A percentile compares a stretch with the other conserved stretches of the same genome.
Conservation (phyloP, 257 asterid genomes). For the Leptodermis oblonga region DNA sequence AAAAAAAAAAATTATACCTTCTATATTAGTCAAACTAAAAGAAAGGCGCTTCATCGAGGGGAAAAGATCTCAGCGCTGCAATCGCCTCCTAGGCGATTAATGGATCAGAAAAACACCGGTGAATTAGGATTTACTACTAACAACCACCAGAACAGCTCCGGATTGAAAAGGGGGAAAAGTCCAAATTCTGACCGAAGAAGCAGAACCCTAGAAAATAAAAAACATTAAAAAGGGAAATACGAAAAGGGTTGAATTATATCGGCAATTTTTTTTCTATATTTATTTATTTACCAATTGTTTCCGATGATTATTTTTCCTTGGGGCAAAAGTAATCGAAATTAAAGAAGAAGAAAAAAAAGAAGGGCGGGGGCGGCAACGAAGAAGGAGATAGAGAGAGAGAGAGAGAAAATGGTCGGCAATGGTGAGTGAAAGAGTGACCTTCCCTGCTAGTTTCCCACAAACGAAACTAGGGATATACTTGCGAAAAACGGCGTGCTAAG, state of each 20-base stretch:
- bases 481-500: no score
- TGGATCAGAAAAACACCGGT: neutral
- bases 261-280: no score
- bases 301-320: constrained; percentile 9
- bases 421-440: no score
- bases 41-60: constrained; percentile 4
- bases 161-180: neutral
- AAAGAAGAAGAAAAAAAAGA: neutral
- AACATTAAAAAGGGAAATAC: no score
- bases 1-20: constrained; percentile 5
- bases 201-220: no score
- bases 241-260: no score
- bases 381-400: no score
- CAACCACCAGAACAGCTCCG: neutral
- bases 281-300: neutral
- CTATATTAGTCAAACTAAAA: neutral
- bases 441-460: constrained; percentile 12
- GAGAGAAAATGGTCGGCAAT: constrained; percentile 18
- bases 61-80: constrained; percentile 12
- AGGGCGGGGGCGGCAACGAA: neutral
- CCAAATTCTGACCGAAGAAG: neutral
- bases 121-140: neutral
- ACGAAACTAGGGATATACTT: neutral
- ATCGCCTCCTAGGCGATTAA: constrained; percentile 15
- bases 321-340: constrained; percentile 13